Percentiles rank a stretch among this genome's conserved stretches.
These are phyloP conservation scores for Mycena haematopus DNA, from an alignment of 768 basidiomycete species.

Conservation along the genomic window DNA sequence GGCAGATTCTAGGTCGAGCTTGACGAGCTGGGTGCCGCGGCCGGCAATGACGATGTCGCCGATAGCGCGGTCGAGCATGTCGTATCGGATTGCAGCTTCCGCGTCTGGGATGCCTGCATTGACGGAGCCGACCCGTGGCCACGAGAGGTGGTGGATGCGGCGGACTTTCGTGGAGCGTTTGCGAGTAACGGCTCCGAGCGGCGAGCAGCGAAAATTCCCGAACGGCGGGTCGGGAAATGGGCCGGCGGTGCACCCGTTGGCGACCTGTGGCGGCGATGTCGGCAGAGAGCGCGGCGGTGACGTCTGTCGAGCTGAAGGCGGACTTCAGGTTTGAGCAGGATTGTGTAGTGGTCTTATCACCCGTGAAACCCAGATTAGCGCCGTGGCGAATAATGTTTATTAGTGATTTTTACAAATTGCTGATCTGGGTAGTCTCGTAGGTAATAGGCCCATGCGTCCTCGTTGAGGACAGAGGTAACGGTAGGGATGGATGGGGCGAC, in stretches of 20 bases:
- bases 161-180: neutral
- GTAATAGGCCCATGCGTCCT: conserved; percentile 32
- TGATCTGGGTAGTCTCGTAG: conserved; percentile 37
- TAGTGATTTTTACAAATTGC: neutral
- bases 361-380: conserved; percentile 35
- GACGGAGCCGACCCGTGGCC: neutral
- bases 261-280: neutral
- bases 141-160: neutral
- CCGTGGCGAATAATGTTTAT: conserved; percentile 28
- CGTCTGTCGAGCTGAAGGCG: conserved; percentile 21
- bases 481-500: neutral
- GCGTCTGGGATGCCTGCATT: neutral
- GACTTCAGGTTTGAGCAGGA: conserved; percentile 35
- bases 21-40: neutral
- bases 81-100: neutral
- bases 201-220: neutral
- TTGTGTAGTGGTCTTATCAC: conserved; percentile 13
- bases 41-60: neutral
- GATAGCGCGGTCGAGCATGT: conserved; percentile 1
- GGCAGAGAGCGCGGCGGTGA: conserved; percentile 6
- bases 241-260: neutral
- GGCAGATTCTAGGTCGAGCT: no score
- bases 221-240: neutral
- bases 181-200: neutral
- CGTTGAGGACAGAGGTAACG: neutral